These are phyloP conservation scores for Xylaria nigripes DNA, from an alignment of 495 filamentous ascomycete genomes.

Conservation along the genomic window DNA sequence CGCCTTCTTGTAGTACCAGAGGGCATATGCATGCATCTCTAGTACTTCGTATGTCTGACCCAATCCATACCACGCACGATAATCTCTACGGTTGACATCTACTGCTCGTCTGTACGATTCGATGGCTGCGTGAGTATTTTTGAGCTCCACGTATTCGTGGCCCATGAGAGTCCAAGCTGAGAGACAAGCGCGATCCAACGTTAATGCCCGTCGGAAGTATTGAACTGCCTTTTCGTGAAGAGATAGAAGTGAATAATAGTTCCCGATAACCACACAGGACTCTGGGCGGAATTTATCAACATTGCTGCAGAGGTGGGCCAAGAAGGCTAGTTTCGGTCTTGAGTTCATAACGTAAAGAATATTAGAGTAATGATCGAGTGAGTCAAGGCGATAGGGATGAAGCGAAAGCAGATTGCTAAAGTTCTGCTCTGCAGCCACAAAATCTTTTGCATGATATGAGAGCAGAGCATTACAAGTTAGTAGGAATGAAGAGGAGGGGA, in stretches of 20 bases:
- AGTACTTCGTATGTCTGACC: slow-evolving; percentile 96
- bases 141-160: slow-evolving; percentile 97
- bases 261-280: slow-evolving; percentile 93
- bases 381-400: slow-evolving; percentile 83
- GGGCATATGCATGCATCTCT: slow-evolving; percentile 92
- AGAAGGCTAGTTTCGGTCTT: slow-evolving; percentile 79
- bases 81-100: slow-evolving; percentile 92
- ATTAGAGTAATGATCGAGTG: slow-evolving; percentile 90
- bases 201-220: slow-evolving; percentile 95
- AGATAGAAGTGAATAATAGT: slow-evolving; percentile 90
- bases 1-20: slow-evolving; percentile 96
- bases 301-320: slow-evolving; percentile 79
- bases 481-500: slow-evolving; percentile 79
- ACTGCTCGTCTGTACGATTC: slow-evolving; percentile 95
- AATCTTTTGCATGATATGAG: slow-evolving; percentile 90
- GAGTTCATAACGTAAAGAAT: slow-evolving; percentile 88
- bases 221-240: slow-evolving; percentile 97
- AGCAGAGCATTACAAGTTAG: slow-evolving; percentile 83
- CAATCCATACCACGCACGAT: slow-evolving; percentile 96
- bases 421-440: slow-evolving; percentile 73
- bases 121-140: slow-evolving; percentile 97
- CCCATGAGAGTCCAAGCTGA: slow-evolving; percentile 99
- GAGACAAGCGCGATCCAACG: slow-evolving; percentile 81
- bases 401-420: slow-evolving; percentile 73
- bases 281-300: slow-evolving; percentile 96